phyloP scores from a whole-genome alignment of 2,329 filamentous ascomycete genomes.

The Acarospora socialis region DNA sequence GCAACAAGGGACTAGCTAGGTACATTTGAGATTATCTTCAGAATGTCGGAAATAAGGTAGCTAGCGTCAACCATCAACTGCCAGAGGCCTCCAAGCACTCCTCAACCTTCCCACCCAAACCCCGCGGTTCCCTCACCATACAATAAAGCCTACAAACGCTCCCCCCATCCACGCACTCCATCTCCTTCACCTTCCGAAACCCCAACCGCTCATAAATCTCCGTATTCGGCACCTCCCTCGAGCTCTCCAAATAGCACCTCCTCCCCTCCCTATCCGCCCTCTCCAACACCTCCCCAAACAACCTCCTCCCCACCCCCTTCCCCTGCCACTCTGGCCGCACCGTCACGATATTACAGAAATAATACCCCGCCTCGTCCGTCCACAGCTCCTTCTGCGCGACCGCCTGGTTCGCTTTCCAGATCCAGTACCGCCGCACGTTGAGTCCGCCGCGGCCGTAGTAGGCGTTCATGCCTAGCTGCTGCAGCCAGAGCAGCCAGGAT shows the following conservation, averaged over 20 bases:
- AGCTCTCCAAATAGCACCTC: constrained; percentile 58
- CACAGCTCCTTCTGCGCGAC: constrained; percentile 48
- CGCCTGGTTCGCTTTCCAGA: constrained; percentile 55
- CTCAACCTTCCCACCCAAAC: no score
- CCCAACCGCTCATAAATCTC: constrained; percentile 57
- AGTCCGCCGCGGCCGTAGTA: constrained; percentile 55
- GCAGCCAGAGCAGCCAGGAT: constrained; percentile 50
- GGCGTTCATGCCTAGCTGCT: constrained; percentile 53
- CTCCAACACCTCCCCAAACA: constrained; percentile 50
- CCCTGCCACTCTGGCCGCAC: constrained; percentile 52
- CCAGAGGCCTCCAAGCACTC: no score
- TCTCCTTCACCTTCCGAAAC: constrained; percentile 49
- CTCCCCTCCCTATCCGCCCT: constrained; percentile 50
- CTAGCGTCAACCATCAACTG: no score
- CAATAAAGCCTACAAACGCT: constrained; percentile 39
- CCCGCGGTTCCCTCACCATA: no score
- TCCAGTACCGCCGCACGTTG: constrained; percentile 51
- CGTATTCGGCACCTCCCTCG: constrained; percentile 52
- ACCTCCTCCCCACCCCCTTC: constrained; percentile 47
- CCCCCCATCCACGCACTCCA: constrained; percentile 51
- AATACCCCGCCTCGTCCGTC: constrained; percentile 53
- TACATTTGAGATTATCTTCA: no score
- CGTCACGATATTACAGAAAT: constrained; percentile 63
- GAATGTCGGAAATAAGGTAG: no score
- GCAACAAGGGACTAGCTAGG: no score